These are phyloP conservation scores for Solanum ossicruentum DNA, from an alignment of 257 asterid species.

Conservation along the genomic window DNA sequence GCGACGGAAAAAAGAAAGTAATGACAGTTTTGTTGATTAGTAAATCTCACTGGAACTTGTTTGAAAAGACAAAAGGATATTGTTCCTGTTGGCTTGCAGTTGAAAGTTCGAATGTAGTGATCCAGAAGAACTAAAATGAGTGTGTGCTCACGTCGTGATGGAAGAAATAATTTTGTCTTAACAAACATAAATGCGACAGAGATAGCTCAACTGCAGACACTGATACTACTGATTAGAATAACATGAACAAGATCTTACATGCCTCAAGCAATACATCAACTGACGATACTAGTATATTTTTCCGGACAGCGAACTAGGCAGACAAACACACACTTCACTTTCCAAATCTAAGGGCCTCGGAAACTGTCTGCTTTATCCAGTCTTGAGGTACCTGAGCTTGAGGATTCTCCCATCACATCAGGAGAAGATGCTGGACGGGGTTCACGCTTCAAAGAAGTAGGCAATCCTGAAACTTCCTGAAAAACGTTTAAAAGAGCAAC, in stretches of 20 bases:
- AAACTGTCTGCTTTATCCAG: slow-evolving; percentile 57
- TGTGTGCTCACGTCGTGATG: not conserved
- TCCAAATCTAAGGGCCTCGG: slow-evolving; percentile 21
- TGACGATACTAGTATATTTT: not conserved
- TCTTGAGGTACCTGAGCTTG: slow-evolving; percentile 69
- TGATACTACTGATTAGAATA: not conserved
- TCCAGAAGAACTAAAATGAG: not conserved
- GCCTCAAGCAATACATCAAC: not conserved
- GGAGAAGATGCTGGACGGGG: slow-evolving; percentile 34
- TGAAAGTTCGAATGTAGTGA: not conserved
- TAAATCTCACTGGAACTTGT: not conserved
- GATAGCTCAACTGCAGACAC: not conserved
- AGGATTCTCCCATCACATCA: slow-evolving; percentile 65
- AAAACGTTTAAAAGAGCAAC: not conserved
- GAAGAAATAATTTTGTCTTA: not conserved
- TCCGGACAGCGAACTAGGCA: not conserved
- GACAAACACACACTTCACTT: not conserved
- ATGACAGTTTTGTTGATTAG: not conserved
- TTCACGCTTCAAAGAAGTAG: slow-evolving; percentile 58
- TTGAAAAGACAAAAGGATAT: not conserved
- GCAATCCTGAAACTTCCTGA: slow-evolving; percentile 84
- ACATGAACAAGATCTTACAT: not conserved
- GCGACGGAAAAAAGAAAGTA: not conserved
- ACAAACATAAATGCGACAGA: not conserved
- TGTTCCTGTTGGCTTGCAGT: not conserved